Percentiles rank a stretch among this genome's conserved stretches.
Conservation (phyloP, 2,329 filamentous ascomycete species). For the Aspergillus sp. region DNA sequence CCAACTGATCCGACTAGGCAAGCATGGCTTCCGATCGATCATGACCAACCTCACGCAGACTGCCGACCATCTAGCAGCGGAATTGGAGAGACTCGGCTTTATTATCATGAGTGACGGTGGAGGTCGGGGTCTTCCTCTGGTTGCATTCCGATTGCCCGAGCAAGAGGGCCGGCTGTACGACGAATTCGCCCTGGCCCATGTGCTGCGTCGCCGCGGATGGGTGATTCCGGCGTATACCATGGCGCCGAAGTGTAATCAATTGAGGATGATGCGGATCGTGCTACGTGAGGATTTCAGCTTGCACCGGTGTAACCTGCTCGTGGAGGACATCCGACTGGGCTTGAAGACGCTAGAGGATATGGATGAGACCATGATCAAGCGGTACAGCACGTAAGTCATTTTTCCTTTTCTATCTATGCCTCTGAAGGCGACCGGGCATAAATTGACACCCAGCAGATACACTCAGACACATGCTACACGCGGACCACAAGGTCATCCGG, state of each 20-base stretch:
- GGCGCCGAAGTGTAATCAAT: constrained; percentile 77
- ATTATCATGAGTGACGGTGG: constrained; percentile 79
- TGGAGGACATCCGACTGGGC: constrained; percentile 76
- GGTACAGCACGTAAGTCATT: constrained; percentile 61
- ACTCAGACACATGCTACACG: constrained; percentile 11
- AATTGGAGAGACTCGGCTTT: constrained; percentile 74
- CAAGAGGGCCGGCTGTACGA: constrained; percentile 61
- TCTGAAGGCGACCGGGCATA: background rate
- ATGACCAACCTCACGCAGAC: constrained; percentile 80
- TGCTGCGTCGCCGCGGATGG: constrained; percentile 82
- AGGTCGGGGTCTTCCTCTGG: constrained; percentile 79
- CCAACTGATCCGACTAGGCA: constrained; percentile 71
- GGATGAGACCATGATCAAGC: constrained; percentile 68
- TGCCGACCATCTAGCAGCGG: constrained; percentile 76
- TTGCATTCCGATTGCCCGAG: constrained; percentile 76
- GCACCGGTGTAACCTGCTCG: constrained; percentile 73
- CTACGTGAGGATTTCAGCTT: constrained; percentile 88
- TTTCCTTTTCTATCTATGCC: background rate
- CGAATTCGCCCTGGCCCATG: constrained; percentile 77
- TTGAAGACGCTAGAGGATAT: constrained; percentile 69
- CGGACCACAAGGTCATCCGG: constrained; percentile 29
- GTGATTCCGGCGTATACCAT: constrained; percentile 94
- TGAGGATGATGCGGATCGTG: constrained; percentile 90
- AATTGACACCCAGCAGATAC: constrained; percentile 10
- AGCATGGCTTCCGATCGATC: constrained; percentile 63